Base-by-base conservation (phyloP, 75 land plant species). In the Selaginella moellendorffii region DNA sequence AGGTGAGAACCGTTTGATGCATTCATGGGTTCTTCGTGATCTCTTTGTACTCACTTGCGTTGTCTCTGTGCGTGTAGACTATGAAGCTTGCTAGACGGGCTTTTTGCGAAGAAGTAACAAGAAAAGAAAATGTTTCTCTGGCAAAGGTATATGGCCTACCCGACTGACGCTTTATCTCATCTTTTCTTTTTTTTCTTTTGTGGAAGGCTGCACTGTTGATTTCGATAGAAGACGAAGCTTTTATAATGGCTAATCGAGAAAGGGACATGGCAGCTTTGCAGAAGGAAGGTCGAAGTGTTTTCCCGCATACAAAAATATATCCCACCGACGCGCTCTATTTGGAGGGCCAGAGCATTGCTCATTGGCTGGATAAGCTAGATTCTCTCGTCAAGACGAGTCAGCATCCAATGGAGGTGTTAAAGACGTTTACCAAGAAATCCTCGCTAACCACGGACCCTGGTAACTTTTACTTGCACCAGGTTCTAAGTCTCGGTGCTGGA, bases 181-280 rank as follows among this genome's bases (percentile, higher is more conserved):
- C 21, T 56, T 5, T 19, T 5, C 19, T 8, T 24, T 8, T 56
- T 8, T 56, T 9, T n/a, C 5, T 56, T 30, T 68, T 5, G 26
- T 23, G 72, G 42, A 65, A 84, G 87, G 82, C 79, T 28, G 58
- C 83, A 56, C 30, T 85, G 52, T 72, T 72, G 68, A 54, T 85
- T 63, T 77, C 88, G 5, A 80, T 73, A 29, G 88, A 85, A 64
- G 88, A 85, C 72, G 82, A 85, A 72, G 79, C 83, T 0, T 80
- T 78, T 30, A 53, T 80, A 61, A 69, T 75, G 61, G 67, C 64
- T 28, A 77, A 80, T 63, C 63, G 72, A 30, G 80, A 82, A 21
- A 77, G 54, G 79, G 85, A 85, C 69, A 73, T 68, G 42, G 22
- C 24, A 17, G 79, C 82, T 10, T 27, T 71, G 24, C 61, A 54